Conservation (phyloP, 192 early-diverging fungal species). For the Podila clonocystis region DNA sequence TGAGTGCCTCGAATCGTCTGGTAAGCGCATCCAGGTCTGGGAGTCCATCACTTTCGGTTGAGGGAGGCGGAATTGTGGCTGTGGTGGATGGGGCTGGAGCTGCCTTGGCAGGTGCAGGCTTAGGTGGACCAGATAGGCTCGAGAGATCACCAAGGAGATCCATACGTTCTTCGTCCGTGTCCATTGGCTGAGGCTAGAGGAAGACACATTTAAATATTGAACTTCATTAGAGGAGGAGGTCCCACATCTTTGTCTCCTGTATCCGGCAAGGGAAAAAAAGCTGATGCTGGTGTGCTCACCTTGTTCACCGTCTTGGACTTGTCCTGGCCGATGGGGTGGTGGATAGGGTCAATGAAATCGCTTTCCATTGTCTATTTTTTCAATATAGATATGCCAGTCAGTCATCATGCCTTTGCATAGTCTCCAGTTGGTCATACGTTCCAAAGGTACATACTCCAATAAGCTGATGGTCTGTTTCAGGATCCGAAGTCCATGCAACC, state of each 20-base stretch:
- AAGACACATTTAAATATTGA: neutral
- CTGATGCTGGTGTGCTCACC: neutral
- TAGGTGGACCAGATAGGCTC: constrained; percentile 13
- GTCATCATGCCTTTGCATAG: neutral
- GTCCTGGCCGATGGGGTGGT: constrained; percentile 19
- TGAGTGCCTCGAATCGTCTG: constrained; percentile 80
- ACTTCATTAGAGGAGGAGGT: neutral
- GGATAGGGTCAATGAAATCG: constrained; percentile 41
- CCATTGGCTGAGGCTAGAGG: constrained; percentile 20
- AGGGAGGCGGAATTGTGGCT: neutral
- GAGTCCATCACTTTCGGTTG: constrained; percentile 49
- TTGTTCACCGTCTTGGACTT: neutral
- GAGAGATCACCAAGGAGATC: constrained; percentile 26
- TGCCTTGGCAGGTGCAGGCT: constrained; percentile 21
- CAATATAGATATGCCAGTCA: neutral
- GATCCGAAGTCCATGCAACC: constrained; percentile 72
- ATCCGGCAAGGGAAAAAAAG: neutral
- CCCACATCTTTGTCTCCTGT: neutral
- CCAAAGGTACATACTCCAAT: constrained; percentile 32
- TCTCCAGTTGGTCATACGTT: constrained; percentile 7
- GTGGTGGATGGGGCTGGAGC: constrained; percentile 9
- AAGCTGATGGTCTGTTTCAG: constrained; percentile 53
- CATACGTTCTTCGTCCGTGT: constrained; percentile 17
- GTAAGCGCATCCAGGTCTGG: constrained; percentile 81
- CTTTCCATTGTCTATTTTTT: constrained; percentile 22